Evolutionary conservation across 2,329 filamentous ascomycete genomes (phyloP), one percentile per base, ranked within the genome.

Genomic region (Colletotrichum tropicale): DNA sequence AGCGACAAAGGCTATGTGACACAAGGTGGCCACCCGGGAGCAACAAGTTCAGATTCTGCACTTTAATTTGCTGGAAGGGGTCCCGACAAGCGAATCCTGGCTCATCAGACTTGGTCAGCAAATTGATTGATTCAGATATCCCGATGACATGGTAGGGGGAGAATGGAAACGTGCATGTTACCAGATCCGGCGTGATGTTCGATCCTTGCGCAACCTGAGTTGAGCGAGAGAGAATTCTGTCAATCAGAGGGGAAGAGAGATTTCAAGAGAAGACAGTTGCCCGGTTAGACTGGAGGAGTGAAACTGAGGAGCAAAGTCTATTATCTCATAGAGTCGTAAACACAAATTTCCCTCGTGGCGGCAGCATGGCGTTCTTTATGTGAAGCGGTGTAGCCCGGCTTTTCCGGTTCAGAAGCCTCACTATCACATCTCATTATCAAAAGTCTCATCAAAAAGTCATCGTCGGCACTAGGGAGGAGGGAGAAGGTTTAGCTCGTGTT

Each of bases 71-170:
- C 56, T 75, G 34, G 32, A 28, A 18, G 55, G 43, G 52, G 73
- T 71, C 69, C 62, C 62, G 32, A 66, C 36, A 75, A 75, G 73
- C 69, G 73, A 75, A 52, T 34, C 62, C 69, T 36, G 21, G 73
- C 69, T 75, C 70, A 68, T 72, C 73, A 73, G 69, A 75, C 73
- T 56, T 67, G 30, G 58, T 75, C 55, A 75, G 69, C 62, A 75
- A 73, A 67, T 72, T 64, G 70, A 24, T 10, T 73, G 70, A 73
- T 58, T 73, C 69, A 75, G 69, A 68, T 12, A 64, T 75, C 64
- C 73, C 69, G 69, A 60, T 28, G 36, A 36, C 34, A 58, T 60
- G 68, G 72, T 64, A 55, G 61, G 30, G 43, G 66, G 26, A 55
- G 5, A 52, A 34, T 55, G 55, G 26, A 21, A 68, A 52, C 64